A percentile compares a stretch with the other conserved stretches of the same genome.
phyloP scores from a whole-genome alignment of 176 grass and related monocot genomes.

The Cocos nucifera region DNA sequence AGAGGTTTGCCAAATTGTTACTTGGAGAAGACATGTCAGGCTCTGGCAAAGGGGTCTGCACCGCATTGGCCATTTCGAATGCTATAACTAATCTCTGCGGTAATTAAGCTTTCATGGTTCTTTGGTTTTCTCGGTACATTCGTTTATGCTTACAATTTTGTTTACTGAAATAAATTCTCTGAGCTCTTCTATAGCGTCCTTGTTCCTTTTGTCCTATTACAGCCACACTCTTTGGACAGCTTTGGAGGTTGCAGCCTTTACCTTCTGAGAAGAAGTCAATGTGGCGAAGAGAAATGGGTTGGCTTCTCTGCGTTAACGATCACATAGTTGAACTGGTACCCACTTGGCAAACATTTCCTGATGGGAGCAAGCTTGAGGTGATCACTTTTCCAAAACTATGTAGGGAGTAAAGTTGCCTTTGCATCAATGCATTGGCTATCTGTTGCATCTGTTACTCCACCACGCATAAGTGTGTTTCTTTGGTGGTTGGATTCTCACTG shows the following conservation, averaged over 20 bases:
- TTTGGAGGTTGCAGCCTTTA: slow-evolving; percentile 87
- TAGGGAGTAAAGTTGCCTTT: too few species aligned
- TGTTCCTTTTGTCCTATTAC: neutral
- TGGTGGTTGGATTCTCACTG: too few species aligned
- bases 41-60: slow-evolving; percentile 88
- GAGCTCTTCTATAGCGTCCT: neutral
- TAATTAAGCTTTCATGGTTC: neutral
- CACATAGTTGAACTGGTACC: slow-evolving; percentile 86
- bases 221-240: slow-evolving; percentile 94
- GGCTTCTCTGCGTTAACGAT: slow-evolving; percentile 89
- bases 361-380: slow-evolving; percentile 88
- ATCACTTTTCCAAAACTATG: neutral
- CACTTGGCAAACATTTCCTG: slow-evolving; percentile 84
- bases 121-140: neutral
- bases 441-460: too few species aligned
- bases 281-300: slow-evolving; percentile 94
- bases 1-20: slow-evolving; percentile 86
- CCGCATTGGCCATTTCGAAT: slow-evolving; percentile 87
- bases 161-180: neutral
- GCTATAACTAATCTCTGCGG: slow-evolving; percentile 96
- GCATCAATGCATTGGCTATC: too few species aligned
- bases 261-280: slow-evolving; percentile 78
- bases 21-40: slow-evolving; percentile 99
- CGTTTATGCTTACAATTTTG: too few species aligned
- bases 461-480: too few species aligned